phyloP scores from a whole-genome alignment of 768 basidiomycete species.

The Coprinopsis sp. region DNA sequence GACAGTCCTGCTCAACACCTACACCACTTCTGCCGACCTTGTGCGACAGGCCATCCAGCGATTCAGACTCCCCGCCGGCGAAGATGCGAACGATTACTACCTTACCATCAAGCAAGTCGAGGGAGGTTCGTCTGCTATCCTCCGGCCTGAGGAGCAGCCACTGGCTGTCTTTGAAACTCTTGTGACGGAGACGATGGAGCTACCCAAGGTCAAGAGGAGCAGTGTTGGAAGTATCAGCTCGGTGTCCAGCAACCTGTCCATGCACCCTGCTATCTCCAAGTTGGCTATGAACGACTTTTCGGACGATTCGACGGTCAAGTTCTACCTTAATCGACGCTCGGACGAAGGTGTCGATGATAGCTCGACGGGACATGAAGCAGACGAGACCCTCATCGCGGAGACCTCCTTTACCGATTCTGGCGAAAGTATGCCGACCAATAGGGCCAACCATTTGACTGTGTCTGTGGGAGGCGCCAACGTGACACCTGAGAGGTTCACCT shows the following conservation, averaged over 20 bases:
- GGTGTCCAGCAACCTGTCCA: constrained; percentile 85
- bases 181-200: constrained; percentile 72
- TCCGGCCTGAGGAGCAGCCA: constrained; percentile 72
- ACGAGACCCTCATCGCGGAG: constrained; percentile 39
- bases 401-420: constrained; percentile 24
- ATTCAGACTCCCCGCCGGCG: constrained; percentile 72
- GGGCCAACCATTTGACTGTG: constrained; percentile 39
- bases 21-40: constrained; percentile 79
- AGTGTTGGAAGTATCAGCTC: constrained; percentile 93
- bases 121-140: constrained; percentile 74
- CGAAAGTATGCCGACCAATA: constrained; percentile 23
- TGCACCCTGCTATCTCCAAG: constrained; percentile 93
- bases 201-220: constrained; percentile 87
- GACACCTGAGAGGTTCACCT: constrained; percentile 68
- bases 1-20: constrained; percentile 87
- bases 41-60: constrained; percentile 91
- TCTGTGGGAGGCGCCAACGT: constrained; percentile 37
- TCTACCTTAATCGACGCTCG: constrained; percentile 77
- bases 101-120: constrained; percentile 92
- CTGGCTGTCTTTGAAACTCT: constrained; percentile 86
- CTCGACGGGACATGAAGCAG: constrained; percentile 34
- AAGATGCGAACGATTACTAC: constrained; percentile 67
- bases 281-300: constrained; percentile 97
- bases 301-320: constrained; percentile 95
- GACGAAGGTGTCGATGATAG: constrained; percentile 39